Base-by-base conservation (phyloP, 1,284 basidiomycete species). In the Flammula alnicola region DNA sequence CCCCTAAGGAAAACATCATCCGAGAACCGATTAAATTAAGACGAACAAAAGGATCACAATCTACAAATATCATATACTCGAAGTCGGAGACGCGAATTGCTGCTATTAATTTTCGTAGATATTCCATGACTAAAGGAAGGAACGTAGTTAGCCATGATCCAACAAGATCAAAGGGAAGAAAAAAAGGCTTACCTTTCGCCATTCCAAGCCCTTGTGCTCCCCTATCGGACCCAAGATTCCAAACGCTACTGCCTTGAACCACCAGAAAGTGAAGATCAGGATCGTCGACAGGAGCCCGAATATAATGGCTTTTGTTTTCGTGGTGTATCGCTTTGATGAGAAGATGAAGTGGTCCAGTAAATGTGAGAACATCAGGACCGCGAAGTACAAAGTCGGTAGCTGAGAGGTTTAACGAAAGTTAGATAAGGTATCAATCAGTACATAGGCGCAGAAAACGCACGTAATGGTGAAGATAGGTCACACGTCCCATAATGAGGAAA, bases 361-460 rank as follows among this genome's bases (percentile, higher is more conserved):
- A 66, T 98, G 93, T 0, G 86, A 92, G 35, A 88, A 76, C 86
- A 98, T 94, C 47, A 99, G 72, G 36, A 98, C 93, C 3, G 95
- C 83, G 74, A 99, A 99, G 77, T 95, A 98, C 10, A 98, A 75
- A 0, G 96, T 96, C 2, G 96, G 96, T 5, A 99, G 84, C 88
- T 92, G 59, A 23, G 14, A 9, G 4, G 10, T 26, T 5, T n/a
- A n/a, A n/a, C n/a, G 19, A 49, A 23, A 55, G 12, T 32, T 26
- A 44, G 11, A 22, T 17, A 6, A 12, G 22, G n/a, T n/a, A n/a
- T 26, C 11, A 5, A 17, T 12, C 22, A 26, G 14, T 14, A 35
- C 25, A 50, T 45, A 52, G 30, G 37, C 20, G 20, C 42, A 55
- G 43, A 17, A 26, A 22, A 26, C 19, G 75, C 86, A 90, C 86